Evolutionary conservation across 139 green algal genomes (phyloP), one percentile per base, ranked within the genome.

Genomic region (Micractinium sp.): DNA sequence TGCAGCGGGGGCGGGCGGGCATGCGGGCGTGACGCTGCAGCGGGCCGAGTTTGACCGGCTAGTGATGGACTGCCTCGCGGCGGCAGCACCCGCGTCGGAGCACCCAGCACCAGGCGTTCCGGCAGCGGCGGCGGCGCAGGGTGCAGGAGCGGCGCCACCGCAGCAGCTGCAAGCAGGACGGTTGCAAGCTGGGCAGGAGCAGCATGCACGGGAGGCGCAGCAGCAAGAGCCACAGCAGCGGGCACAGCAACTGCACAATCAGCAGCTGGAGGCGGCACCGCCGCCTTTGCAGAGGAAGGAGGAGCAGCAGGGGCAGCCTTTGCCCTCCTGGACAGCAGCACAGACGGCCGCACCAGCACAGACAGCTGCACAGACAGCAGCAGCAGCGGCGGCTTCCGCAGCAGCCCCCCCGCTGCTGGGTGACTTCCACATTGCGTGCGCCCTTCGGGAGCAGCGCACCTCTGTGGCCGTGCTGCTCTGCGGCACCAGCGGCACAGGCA

Each of bases 401-500:
- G 27, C 85, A 14, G 85, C 35, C 41, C 69, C 67, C 63, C 41
- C 39, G 29, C 69, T 33, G 56, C 85, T 89, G 3, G 0, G 2
- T 22, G 87, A 92, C 75, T 67, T 92, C 2, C 35, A 56, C 1
- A 63, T 85, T 53, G 87, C 91, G 53, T 91, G 88, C 85, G 77
- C 85, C 77, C 66, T 84, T 16, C 33, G 35, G 0, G 88, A 89
- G 88, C 78, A 85, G 82, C 75, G 81, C 41, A 35, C 81, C 0
- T 81, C 71, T 3, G 81, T 92, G 29, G 85, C 85, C 13, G 63
- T 94, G 25, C 82, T 93, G 73, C 81, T 93, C 63, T 91, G 83
- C 69, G 91, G 90, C 77, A 93, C 90, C 35, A 90, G 61, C 82
- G 97, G 97, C 74, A 98, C 95, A 1, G 78, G 78, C 63, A 47